Conservation (phyloP, 2,329 filamentous ascomycete genomes). For the Colletotrichum sp. region DNA sequence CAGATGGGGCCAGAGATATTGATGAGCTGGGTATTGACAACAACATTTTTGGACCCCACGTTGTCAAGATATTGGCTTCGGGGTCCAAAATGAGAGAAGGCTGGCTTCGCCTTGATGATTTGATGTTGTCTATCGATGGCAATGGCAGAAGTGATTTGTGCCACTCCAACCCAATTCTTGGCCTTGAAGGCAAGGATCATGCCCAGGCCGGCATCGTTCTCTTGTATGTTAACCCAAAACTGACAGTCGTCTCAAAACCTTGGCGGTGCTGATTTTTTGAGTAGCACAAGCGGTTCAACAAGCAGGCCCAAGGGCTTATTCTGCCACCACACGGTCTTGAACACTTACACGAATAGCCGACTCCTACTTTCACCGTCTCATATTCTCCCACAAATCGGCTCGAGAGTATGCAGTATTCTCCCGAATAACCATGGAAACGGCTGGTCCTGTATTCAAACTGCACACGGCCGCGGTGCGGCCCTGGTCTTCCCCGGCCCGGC, state of each 20-base stretch:
- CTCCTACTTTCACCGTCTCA: not conserved
- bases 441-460: not conserved
- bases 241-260: not conserved
- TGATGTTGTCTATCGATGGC: not conserved
- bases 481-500: not conserved
- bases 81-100: not conserved
- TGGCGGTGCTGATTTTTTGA: not conserved
- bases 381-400: not conserved
- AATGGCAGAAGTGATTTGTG: not conserved
- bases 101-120: not conserved
- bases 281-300: not conserved
- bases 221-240: not conserved
- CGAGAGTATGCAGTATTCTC: not conserved
- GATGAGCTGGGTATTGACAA: rapidly evolving
- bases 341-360: not conserved
- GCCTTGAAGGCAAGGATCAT: not conserved
- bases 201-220: not conserved
- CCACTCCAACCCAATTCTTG: not conserved
- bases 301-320: not conserved
- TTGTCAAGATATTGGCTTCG: not conserved
- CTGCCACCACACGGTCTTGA: not conserved
- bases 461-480: not conserved
- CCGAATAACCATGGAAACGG: not conserved
- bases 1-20: not conserved
- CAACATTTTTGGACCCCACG: rapidly evolving